Conservation (phyloP, 2,329 filamentous ascomycete species). For the Fusarium goolgardi region DNA sequence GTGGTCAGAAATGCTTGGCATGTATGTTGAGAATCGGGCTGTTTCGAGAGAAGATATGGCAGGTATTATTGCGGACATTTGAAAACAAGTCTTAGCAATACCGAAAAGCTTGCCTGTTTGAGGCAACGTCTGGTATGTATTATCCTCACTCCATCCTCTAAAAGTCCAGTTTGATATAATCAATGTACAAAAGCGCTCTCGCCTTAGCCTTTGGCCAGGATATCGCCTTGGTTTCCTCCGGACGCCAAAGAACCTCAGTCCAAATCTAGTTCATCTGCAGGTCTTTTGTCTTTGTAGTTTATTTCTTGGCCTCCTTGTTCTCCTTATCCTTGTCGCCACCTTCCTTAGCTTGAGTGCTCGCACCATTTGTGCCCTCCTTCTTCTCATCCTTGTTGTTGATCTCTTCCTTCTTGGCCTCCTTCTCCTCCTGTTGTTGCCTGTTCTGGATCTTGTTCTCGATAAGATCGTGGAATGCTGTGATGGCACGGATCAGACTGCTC, state of each 20-base stretch:
- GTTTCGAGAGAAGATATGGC: constrained; percentile 76
- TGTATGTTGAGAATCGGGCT: constrained; percentile 64
- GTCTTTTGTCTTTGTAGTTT: constrained; percentile 26
- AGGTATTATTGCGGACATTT: constrained; percentile 69
- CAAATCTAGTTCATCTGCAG: constrained; percentile 36
- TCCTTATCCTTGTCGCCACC: constrained; percentile 65
- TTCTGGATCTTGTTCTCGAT: constrained; percentile 99
- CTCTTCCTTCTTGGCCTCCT: constrained; percentile 86
- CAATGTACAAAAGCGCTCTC: constrained; percentile 48
- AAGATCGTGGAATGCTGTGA: constrained; percentile 98
- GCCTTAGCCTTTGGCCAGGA: constrained; percentile 36
- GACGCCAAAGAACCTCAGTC: constrained; percentile 41
- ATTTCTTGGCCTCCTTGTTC: constrained; percentile 64
- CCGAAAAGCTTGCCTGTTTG: constrained; percentile 10
- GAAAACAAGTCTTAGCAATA: constrained; percentile 17
- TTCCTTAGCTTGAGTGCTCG: constrained; percentile 63
- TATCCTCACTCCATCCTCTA: constrained; percentile 42
- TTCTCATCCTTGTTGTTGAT: constrained; percentile 68
- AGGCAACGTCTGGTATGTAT: constrained; percentile 36
- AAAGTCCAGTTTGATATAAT: constrained; percentile 46
- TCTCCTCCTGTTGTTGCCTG: constrained; percentile 94
- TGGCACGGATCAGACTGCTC: constrained; percentile 91
- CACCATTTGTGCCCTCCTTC: constrained; percentile 61
- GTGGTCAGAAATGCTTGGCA: constrained; percentile 68
- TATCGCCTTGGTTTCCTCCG: constrained; percentile 36